Percentiles rank a stretch among this genome's conserved stretches.
Conservation (phyloP, 768 basidiomycete genomes). For the Piloderma croceum region DNA sequence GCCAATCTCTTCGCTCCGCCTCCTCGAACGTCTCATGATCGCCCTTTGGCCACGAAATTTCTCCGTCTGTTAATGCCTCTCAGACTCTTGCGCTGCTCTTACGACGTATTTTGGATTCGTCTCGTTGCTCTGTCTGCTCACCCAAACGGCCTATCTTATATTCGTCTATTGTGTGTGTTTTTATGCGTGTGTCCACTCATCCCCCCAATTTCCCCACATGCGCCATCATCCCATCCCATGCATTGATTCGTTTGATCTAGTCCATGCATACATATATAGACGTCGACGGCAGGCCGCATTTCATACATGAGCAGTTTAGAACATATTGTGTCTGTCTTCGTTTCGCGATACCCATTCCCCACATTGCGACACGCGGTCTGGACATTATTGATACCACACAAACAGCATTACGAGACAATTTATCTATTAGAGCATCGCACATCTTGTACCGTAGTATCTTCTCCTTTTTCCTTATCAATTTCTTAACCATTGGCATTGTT, state of each 20-base stretch:
- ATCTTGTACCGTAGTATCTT: conserved; percentile 37
- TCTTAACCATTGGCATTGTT: too few relatives aligned
- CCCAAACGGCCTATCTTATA: conserved; percentile 38
- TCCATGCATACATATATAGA: conserved; percentile 33
- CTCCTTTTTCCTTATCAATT: too few relatives aligned
- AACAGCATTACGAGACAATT: conserved; percentile 53
- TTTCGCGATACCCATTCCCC: conserved; percentile 49
- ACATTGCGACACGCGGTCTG: conserved; percentile 44
- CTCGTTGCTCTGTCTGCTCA: conserved; percentile 48
- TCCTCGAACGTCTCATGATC: not conserved
- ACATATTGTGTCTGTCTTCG: conserved; percentile 38
- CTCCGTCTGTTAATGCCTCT: conserved; percentile 21
- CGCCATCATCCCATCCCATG: conserved; percentile 18
- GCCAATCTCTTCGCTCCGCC: not conserved
- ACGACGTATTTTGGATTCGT: conserved; percentile 43
- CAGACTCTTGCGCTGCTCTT: conserved; percentile 60
- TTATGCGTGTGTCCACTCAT: conserved; percentile 21
- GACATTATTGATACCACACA: conserved; percentile 30
- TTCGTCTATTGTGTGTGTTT: conserved; percentile 32
- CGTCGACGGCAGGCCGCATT: conserved; percentile 36
- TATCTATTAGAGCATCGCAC: conserved; percentile 64
- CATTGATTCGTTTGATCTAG: conserved; percentile 14
- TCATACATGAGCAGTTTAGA: conserved; percentile 39
- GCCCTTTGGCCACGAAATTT: conserved; percentile 10
- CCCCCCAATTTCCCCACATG: conserved; percentile 8